Evolutionary conservation across 352 stramenopile genomes (phyloP), one percentile per base, ranked within the genome.

Genomic region (Salisapilia sapeloensis): DNA sequence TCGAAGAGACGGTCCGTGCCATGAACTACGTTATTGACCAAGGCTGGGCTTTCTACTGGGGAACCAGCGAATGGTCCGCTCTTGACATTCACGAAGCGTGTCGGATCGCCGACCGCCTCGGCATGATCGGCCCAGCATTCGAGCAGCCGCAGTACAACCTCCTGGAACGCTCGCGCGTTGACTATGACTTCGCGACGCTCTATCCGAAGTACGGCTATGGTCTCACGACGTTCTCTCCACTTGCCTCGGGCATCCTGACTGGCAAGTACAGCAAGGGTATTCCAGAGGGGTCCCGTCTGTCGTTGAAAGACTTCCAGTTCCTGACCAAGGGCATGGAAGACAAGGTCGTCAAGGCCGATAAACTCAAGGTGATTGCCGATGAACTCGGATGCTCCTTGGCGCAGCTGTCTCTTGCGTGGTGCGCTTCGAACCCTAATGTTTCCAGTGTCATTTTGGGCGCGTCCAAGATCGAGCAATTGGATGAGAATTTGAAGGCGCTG

Each of bases 61-160:
- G 56, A 12, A 77, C 60, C 6, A 64, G 46, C 37, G 56, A 72
- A 33, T 77, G 61, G 61, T 44, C 15, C 21, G 53, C 67, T 1
- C 26, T 52, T 16, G 48, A 76, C 35, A 62, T 77, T 18, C 46
- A 46, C 4, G 42, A 62, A 35, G 61, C 60, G 3, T 56, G 46
- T 24, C 35, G 33, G 15, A 47, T 57, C 34, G 52, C 52, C 29
- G 45, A 62, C 25, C 34, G 38, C 4, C 34, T 59, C n/a, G 39
- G 43, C 6, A 33, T 58, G 10, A 56, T 62, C 27, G 28, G 43
- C 18, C 52, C 52, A 21, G 40, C 52, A 12, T 31, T 51, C 3
- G 59, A 77, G 37, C 60, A 77, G 47, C 53, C 56, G n/a, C 29
- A 74, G 46, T 76, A 77, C 46, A 64, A 74, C 31, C 38, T 77